A percentile compares a stretch with the other conserved stretches of the same genome.
Conservation (phyloP, 2,329 filamentous ascomycete genomes). For the Claviceps maximensis region DNA sequence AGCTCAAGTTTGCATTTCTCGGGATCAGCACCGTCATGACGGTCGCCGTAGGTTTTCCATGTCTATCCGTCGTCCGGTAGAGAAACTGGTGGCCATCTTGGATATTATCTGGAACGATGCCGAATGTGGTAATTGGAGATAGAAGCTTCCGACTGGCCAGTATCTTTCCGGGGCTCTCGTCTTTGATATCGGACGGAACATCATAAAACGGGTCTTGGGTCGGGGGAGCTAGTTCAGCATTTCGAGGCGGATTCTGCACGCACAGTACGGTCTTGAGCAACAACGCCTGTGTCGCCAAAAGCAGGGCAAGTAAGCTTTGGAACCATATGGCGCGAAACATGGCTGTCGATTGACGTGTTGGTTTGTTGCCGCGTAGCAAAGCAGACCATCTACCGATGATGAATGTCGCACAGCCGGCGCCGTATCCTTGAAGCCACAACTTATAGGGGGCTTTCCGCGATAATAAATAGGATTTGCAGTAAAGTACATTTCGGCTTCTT, state of each 20-base stretch:
- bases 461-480: neutral
- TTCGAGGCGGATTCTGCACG: neutral
- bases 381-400: neutral
- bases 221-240: neutral
- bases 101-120: neutral
- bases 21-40: neutral
- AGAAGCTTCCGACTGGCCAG: neutral
- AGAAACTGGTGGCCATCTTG: neutral
- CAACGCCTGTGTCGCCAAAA: neutral
- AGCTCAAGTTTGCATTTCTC: neutral
- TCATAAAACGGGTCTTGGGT: neutral
- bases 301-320: neutral
- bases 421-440: no score
- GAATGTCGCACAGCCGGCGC: neutral
- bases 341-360: neutral
- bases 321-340: neutral
- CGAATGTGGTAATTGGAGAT: neutral
- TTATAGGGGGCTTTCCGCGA: neutral
- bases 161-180: neutral
- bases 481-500: no score
- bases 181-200: neutral
- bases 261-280: neutral
- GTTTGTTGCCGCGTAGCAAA: neutral
- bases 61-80: neutral
- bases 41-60: neutral